phyloP scores from a whole-genome alignment of 1,284 basidiomycete species.

The Cryptococcus sp. region DNA sequence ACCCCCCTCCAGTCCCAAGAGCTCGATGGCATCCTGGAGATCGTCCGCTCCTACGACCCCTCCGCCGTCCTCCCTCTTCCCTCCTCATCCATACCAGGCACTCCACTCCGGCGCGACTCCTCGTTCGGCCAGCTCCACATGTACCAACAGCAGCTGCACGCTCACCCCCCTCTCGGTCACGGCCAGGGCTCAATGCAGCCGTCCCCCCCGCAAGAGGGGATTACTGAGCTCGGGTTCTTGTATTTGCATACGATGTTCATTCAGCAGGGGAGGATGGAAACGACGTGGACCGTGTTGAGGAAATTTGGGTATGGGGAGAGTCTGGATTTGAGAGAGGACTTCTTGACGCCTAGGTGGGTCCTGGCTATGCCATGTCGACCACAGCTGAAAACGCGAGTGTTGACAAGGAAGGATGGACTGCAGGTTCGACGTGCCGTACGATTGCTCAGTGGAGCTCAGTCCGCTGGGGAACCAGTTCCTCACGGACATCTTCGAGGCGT shows the following conservation, averaged over 20 bases:
- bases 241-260: conserved; percentile 97
- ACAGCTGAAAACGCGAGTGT: not conserved
- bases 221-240: conserved; percentile 90
- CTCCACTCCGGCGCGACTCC: conserved; percentile 25
- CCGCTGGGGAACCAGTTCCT: conserved; percentile 94
- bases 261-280: conserved; percentile 91
- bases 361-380: too few species aligned
- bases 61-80: conserved; percentile 44
- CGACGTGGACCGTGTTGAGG: conserved; percentile 94
- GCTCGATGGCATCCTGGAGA: conserved; percentile 83
- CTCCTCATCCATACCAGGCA: conserved; percentile 25
- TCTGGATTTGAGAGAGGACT: conserved; percentile 79
- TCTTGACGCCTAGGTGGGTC: conserved; percentile 74
- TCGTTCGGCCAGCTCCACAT: conserved; percentile 21
- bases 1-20: conserved; percentile 88
- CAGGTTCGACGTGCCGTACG: conserved; percentile 86
- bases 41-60: conserved; percentile 68
- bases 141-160: too few species aligned
- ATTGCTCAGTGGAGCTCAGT: conserved; percentile 92
- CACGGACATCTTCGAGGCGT: conserved; percentile 93
- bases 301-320: conserved; percentile 97
- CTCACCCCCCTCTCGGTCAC: too few species aligned
- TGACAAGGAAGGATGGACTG: not conserved
- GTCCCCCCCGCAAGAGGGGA: conserved; percentile 54
- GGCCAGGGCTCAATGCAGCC: conserved; percentile 3